Percentiles rank a stretch among this genome's conserved stretches.
Evolutionary conservation across 768 basidiomycete species (phyloP).

Genomic region (Collybiopsis luxurians): DNA sequence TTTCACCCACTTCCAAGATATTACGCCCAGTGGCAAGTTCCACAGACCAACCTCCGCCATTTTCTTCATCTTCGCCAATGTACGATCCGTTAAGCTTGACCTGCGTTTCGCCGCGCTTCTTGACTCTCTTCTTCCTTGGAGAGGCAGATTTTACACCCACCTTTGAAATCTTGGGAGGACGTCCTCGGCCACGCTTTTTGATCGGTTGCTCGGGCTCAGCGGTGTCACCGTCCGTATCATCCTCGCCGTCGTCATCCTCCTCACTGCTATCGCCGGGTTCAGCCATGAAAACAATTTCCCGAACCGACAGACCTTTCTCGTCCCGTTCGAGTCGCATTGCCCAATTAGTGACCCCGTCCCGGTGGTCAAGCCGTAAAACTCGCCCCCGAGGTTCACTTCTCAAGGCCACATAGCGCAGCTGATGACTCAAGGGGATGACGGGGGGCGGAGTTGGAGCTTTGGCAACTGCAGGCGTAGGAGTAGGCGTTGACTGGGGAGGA

Average conservation of each 20-base stretch:
- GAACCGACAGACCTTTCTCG: slow-evolving; percentile 56
- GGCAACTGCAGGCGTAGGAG: slow-evolving; percentile 11
- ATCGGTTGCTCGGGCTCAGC: slow-evolving; percentile 25
- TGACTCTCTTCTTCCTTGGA: slow-evolving; percentile 38
- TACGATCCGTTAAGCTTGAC: slow-evolving; percentile 66
- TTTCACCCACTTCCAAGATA: slow-evolving; percentile 71
- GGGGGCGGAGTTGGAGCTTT: slow-evolving; percentile 28
- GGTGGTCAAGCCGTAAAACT: slow-evolving; percentile 54
- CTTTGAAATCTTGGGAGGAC: slow-evolving; percentile 29
- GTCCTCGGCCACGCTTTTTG: slow-evolving; percentile 40
- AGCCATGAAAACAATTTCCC: slow-evolving; percentile 50
- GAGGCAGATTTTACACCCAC: slow-evolving; percentile 23
- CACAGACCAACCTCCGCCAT: slow-evolving; percentile 59
- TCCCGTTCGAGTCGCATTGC: slow-evolving; percentile 55
- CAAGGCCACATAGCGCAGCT: slow-evolving; percentile 52
- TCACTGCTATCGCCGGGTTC: slow-evolving; percentile 61
- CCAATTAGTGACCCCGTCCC: slow-evolving; percentile 76
- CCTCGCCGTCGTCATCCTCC: slow-evolving; percentile 52
- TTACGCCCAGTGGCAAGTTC: slow-evolving; percentile 57
- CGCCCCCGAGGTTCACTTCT: slow-evolving; percentile 60
- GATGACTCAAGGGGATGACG: slow-evolving; percentile 36
- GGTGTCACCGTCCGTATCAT: slow-evolving; percentile 42
- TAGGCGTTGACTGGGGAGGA: not conserved
- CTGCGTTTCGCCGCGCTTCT: slow-evolving; percentile 56
- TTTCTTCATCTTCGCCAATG: slow-evolving; percentile 43